Base-by-base conservation (phyloP, 768 basidiomycete species). In the Polyporus arcularius region DNA sequence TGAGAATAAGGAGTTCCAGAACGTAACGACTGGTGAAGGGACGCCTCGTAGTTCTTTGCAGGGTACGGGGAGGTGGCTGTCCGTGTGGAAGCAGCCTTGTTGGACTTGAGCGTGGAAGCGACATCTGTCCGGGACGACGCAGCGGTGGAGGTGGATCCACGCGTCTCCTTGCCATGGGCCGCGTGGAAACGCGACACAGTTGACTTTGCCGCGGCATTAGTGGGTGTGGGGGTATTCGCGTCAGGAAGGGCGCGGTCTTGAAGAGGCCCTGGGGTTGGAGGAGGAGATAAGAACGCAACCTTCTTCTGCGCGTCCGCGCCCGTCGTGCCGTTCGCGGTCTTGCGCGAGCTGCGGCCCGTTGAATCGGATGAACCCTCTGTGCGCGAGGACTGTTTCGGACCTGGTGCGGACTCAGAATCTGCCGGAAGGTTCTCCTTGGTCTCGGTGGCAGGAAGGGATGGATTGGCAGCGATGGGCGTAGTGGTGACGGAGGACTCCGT, bases 261-360 rank as follows among this genome's bases (percentile, higher is more conserved):
- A 55, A 71, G 70, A 61, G 81, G 77, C 61, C 76, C 81, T 41
- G 88, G 86, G 0, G 90, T 89, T 31, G 88, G 89, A 14, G 89
- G 85, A 51, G 91, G 90, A 31, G 90, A 91, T 68, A 90, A 81
- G 75, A 94, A 94, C 30, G 91, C 92, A 47, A 94, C 92, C 76
- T 92, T 92, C 80, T 94, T 94, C 69, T 83, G 84, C 35, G 83
- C 78, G 65, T 89, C 88, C 62, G 72, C 72, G 49, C 39, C 61
- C 41, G 68, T 67, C 60, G 72, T 74, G 46, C 73, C 71, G 58
- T 78, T 79, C 57, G 72, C 71, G 31, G 72, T 73, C 69, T 75
- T 80, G 65, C 79, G 78, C 16, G 76, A 75, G 66, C 70, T 71
- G 32, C 71, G 73, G 31, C 68, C 73, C 38, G 71, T 67, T 28